Percentiles rank a stretch among this genome's conserved stretches.
Evolutionary conservation across 1,284 basidiomycete genomes (phyloP).

Genomic region (Pseudozyma tsukubaensis): DNA sequence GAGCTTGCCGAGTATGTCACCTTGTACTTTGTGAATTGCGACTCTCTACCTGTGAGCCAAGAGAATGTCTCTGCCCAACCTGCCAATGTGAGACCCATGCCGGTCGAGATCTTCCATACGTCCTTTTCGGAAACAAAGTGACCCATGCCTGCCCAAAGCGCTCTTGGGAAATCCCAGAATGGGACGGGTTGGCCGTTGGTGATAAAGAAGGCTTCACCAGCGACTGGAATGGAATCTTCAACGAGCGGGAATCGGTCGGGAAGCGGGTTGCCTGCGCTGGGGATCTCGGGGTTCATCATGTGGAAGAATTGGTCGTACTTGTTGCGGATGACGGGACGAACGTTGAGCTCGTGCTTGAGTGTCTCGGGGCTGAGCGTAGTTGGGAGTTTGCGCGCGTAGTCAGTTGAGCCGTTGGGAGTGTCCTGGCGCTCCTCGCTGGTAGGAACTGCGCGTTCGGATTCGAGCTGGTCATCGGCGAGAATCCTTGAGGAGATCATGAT

Average conservation of each 20-base stretch:
- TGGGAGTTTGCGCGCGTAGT: conserved; percentile 59
- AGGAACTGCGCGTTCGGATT: conserved; percentile 51
- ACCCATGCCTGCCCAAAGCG: conserved; percentile 78
- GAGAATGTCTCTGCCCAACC: conserved; percentile 77
- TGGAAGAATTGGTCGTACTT: conserved; percentile 74
- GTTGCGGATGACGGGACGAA: conserved; percentile 77
- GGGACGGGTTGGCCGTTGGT: conserved; percentile 95
- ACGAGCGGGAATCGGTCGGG: conserved; percentile 69
- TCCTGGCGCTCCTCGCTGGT: conserved; percentile 56
- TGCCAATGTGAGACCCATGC: conserved; percentile 54
- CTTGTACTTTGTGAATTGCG: conserved; percentile 89
- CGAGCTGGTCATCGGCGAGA: conserved; percentile 46
- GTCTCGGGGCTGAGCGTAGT: conserved; percentile 69
- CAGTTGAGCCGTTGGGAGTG: conserved; percentile 56
- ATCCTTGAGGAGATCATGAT: conserved; percentile 39
- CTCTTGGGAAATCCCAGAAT: conserved; percentile 93
- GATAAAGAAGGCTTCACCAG: conserved; percentile 95
- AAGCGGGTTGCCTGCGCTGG: conserved; percentile 53
- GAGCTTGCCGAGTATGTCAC: conserved; percentile 76
- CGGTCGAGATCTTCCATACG: conserved; percentile 57
- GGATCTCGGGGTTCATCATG: conserved; percentile 55
- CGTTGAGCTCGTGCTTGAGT: conserved; percentile 72
- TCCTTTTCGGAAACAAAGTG: conserved; percentile 45
- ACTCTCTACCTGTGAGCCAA: conserved; percentile 81
- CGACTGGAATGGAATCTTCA: conserved; percentile 75